Conservation (phyloP, 2,329 filamentous ascomycete species). For the Epichloe hybrida region DNA sequence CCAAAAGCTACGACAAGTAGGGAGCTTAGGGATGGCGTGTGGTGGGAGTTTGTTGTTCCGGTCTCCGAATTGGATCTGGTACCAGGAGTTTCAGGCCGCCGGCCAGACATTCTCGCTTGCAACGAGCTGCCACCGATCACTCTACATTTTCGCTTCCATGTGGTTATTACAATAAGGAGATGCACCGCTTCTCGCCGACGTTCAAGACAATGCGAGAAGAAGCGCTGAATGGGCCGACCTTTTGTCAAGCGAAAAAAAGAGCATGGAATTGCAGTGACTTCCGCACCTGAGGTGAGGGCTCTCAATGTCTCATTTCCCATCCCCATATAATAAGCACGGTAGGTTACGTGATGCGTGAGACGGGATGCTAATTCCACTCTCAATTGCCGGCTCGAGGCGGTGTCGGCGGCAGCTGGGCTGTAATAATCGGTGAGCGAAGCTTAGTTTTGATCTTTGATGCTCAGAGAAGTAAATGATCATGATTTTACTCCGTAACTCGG, state of each 20-base stretch:
- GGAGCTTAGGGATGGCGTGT: constrained; percentile 2
- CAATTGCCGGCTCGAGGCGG: too few species aligned
- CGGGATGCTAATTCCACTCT: too few species aligned
- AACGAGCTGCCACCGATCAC: neutral
- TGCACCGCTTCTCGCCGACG: neutral
- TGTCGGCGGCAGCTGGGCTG: too few species aligned
- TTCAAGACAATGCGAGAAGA: neutral
- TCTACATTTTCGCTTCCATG: neutral
- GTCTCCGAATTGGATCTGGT: constrained; percentile 1
- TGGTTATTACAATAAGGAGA: too few species aligned
- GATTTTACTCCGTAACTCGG: too few species aligned
- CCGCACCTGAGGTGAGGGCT: neutral
- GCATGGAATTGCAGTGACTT: neutral
- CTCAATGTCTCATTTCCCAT: neutral
- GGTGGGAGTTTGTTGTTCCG: constrained; percentile 7
- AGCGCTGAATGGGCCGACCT: neutral
- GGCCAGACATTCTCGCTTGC: neutral
- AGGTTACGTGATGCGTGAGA: neutral
- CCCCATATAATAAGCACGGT: neutral
- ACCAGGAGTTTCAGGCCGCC: too few species aligned
- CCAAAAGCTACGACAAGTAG: neutral
- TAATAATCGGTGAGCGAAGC: too few species aligned
- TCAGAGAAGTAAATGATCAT: too few species aligned
- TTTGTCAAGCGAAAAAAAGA: neutral
- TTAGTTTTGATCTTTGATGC: too few species aligned